Conservation (phyloP, 129 eudicot species). For the carrot (Daucus carota) region DNA sequence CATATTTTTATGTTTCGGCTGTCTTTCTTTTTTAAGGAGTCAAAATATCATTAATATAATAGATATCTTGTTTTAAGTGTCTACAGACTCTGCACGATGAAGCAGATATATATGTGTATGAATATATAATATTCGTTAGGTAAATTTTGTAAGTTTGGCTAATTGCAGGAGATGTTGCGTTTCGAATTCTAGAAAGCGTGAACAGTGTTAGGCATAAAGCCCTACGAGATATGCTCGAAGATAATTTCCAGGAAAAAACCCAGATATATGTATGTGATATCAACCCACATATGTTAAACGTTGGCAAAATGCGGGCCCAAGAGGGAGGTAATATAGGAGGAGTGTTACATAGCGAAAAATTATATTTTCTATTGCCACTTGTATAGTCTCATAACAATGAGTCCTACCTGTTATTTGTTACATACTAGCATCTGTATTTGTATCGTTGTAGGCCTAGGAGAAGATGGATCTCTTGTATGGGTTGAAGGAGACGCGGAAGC, state of each 20-base stretch:
- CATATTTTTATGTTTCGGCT: neutral
- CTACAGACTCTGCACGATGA: neutral
- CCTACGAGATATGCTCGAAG: conserved; percentile 40
- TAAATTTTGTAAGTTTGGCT: conserved; percentile 19
- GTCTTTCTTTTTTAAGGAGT: neutral
- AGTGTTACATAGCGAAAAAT: neutral
- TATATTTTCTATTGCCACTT: neutral
- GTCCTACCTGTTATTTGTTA: neutral
- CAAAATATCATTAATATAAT: neutral
- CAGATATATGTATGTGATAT: conserved; percentile 80
- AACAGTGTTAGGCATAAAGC: conserved; percentile 55
- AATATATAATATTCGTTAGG: neutral
- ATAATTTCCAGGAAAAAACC: conserved; percentile 52
- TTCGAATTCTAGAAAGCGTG: conserved; percentile 72
- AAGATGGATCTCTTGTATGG: conserved; percentile 70
- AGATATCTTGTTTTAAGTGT: neutral
- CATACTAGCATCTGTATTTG: neutral
- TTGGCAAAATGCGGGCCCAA: conserved; percentile 80
- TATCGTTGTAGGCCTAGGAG: conserved; percentile 47
- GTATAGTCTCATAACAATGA: neutral
- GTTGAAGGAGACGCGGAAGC: conserved; percentile 98
- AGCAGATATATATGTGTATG: neutral
- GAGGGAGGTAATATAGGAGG: conserved; percentile 56
- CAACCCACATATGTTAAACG: conserved; percentile 80
- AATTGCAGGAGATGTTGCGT: conserved; percentile 86